These are phyloP conservation scores for Cutaneotrichosporon cavernicola DNA, from an alignment of 1,284 basidiomycete genomes.

Conservation along the genomic window DNA sequence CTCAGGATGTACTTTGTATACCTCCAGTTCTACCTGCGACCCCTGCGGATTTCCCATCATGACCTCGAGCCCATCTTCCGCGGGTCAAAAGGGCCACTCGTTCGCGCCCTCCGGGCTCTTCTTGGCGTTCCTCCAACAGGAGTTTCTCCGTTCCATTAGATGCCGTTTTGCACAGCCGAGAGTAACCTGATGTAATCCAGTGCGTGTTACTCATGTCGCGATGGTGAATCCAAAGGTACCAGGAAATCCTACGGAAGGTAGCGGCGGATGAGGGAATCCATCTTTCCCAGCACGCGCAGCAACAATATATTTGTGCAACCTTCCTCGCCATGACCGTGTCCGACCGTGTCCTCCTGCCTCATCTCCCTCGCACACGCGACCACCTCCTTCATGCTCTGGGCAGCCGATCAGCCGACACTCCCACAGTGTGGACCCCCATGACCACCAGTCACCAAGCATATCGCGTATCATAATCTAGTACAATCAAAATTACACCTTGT, in stretches of 20 bases:
- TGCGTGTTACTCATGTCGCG: background rate
- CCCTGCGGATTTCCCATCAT: background rate
- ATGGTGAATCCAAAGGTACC: background rate
- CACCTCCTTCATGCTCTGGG: too few species aligned
- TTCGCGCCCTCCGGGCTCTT: background rate
- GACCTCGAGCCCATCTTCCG: background rate
- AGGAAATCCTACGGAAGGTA: background rate
- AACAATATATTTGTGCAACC: background rate
- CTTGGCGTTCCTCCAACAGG: background rate
- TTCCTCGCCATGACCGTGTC: too few species aligned
- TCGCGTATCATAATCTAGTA: background rate
- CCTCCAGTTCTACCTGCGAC: background rate
- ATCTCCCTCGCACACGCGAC: too few species aligned
- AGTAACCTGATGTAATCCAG: background rate
- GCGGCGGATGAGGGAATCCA: background rate
- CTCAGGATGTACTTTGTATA: background rate
- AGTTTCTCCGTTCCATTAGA: background rate
- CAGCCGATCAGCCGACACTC: too few species aligned
- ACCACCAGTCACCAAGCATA: background rate
- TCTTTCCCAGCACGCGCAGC: too few species aligned
- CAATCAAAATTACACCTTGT: constrained; percentile 43
- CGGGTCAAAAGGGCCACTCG: background rate
- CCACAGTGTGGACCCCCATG: background rate
- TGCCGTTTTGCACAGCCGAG: background rate
- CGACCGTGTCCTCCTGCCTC: too few species aligned